These are phyloP conservation scores for Litsea cubeba DNA, from an alignment of 164 flowering plant genomes.

Conservation along the genomic window DNA sequence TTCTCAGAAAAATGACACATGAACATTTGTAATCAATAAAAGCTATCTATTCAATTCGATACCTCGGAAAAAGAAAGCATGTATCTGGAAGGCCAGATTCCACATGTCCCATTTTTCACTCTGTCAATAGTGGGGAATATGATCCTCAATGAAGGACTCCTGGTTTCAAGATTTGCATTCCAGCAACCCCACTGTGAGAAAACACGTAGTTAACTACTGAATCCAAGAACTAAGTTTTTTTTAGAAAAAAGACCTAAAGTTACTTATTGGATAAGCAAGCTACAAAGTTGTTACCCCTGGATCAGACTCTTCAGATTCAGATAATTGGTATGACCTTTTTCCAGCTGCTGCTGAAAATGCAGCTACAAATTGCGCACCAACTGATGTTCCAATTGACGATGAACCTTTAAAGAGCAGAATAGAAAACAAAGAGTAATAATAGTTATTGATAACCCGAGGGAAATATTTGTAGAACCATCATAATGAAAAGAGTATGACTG, in stretches of 20 bases:
- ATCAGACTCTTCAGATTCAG: constrained; percentile 89
- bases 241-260: not conserved
- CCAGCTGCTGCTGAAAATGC: constrained; percentile 89
- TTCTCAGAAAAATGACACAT: not conserved
- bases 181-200: constrained; percentile 82
- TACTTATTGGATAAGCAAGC: not conserved
- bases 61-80: constrained; percentile 91
- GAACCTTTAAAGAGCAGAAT: constrained; percentile 39
- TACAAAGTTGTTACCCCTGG: constrained; percentile 57
- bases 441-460: not conserved
- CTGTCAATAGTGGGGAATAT: constrained; percentile 77
- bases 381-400: constrained; percentile 79
- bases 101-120: constrained; percentile 55
- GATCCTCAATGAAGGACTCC: constrained; percentile 65
- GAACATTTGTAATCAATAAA: not conserved
- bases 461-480: not conserved
- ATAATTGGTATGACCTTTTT: constrained; percentile 41
- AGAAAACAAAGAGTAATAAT: not conserved
- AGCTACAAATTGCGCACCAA: constrained; percentile 71
- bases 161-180: constrained; percentile 69
- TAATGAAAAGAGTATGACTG: not conserved
- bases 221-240: not conserved
- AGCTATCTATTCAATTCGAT: constrained; percentile 5
- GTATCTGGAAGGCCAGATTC: constrained; percentile 57
- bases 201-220: not conserved